Evolutionary conservation across 495 filamentous ascomycete species (phyloP).

Genomic region (Penicillium robsamsonii): DNA sequence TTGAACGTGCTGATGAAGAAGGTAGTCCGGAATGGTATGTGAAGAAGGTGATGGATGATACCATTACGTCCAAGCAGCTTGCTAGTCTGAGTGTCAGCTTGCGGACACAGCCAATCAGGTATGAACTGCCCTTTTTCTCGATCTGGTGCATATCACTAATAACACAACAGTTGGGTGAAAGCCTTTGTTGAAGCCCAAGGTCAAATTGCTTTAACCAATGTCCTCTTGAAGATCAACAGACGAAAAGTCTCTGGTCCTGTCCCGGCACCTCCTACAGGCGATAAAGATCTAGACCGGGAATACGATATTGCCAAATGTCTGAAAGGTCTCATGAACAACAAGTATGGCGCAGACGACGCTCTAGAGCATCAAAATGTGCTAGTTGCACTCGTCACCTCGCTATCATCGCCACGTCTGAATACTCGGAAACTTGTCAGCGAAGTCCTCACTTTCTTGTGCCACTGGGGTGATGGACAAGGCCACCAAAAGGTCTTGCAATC

Average conservation of each 20-base stretch:
- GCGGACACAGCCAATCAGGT: slow-evolving; percentile 90
- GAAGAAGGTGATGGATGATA: slow-evolving; percentile 93
- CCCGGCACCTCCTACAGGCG: slow-evolving; percentile 60
- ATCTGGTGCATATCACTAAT: slow-evolving; percentile 4
- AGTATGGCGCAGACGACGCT: slow-evolving; percentile 98
- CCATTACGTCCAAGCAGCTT: slow-evolving; percentile 85
- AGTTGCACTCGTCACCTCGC: slow-evolving; percentile 79
- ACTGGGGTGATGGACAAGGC: slow-evolving; percentile 93
- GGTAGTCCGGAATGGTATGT: slow-evolving; percentile 99
- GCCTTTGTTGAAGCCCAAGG: slow-evolving; percentile 97
- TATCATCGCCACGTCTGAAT: slow-evolving; percentile 85
- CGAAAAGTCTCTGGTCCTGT: slow-evolving; percentile 73
- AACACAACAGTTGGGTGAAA: slow-evolving; percentile 72
- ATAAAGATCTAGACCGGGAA: slow-evolving; percentile 89
- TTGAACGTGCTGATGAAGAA: slow-evolving; percentile 82
- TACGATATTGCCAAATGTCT: slow-evolving; percentile 98
- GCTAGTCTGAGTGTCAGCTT: slow-evolving; percentile 90
- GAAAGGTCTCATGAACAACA: slow-evolving; percentile 98
- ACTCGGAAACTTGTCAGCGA: slow-evolving; percentile 95
- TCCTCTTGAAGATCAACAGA: slow-evolving; percentile 88
- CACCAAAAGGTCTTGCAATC: slow-evolving; percentile 92
- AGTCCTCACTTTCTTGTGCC: slow-evolving; percentile 93
- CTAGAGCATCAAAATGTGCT: slow-evolving; percentile 85
- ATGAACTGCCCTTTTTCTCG: slow-evolving; percentile 17
- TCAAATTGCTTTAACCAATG: slow-evolving; percentile 92